A percentile compares a stretch with the other conserved stretches of the same genome.
These are phyloP conservation scores for Hypoxylon sp. DNA, from an alignment of 2,329 filamentous ascomycete species.

Conservation along the genomic window DNA sequence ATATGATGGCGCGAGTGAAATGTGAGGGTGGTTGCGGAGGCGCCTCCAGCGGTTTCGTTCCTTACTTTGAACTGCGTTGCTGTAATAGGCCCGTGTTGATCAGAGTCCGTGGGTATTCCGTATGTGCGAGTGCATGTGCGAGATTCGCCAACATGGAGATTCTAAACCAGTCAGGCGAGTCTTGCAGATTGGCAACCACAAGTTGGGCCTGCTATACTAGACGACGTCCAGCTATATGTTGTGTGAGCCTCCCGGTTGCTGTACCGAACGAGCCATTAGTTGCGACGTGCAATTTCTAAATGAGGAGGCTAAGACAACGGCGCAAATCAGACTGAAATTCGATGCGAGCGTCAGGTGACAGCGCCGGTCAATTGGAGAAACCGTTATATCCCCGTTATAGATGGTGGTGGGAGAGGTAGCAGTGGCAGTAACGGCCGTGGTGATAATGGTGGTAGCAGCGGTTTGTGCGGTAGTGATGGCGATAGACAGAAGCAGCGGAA, in stretches of 20 bases:
- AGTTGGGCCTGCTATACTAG: constrained; percentile 25
- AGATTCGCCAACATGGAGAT: constrained; percentile 21
- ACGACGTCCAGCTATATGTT: constrained; percentile 14
- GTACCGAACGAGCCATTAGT: constrained; percentile 38
- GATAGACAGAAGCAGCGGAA: constrained; percentile 10
- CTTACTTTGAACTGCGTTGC: constrained; percentile 28
- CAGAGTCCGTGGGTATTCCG: constrained; percentile 39
- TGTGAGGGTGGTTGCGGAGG: constrained; percentile 38
- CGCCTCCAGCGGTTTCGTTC: constrained; percentile 37
- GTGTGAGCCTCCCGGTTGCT: constrained; percentile 24
- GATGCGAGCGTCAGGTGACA: constrained; percentile 38
- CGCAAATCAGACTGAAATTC: constrained; percentile 39
- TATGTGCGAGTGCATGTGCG: constrained; percentile 24
- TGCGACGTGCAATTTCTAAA: constrained; percentile 31
- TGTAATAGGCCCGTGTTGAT: constrained; percentile 40
- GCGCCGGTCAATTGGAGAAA: constrained; percentile 27
- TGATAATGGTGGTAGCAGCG: constrained; percentile 13
- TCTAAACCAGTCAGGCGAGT: constrained; percentile 21
- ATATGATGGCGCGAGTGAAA: constrained; percentile 35
- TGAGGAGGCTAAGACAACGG: constrained; percentile 33
- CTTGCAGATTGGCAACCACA: constrained; percentile 11
- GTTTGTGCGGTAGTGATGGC: constrained; percentile 4
- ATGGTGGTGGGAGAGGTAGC: constrained; percentile 15
- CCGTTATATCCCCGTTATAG: constrained; percentile 8
- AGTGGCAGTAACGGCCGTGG: constrained; percentile 6